Evolutionary conservation across 2,329 filamentous ascomycete genomes (phyloP), one percentile per base, ranked within the genome.

Genomic region (Dissoconium aciculare): DNA sequence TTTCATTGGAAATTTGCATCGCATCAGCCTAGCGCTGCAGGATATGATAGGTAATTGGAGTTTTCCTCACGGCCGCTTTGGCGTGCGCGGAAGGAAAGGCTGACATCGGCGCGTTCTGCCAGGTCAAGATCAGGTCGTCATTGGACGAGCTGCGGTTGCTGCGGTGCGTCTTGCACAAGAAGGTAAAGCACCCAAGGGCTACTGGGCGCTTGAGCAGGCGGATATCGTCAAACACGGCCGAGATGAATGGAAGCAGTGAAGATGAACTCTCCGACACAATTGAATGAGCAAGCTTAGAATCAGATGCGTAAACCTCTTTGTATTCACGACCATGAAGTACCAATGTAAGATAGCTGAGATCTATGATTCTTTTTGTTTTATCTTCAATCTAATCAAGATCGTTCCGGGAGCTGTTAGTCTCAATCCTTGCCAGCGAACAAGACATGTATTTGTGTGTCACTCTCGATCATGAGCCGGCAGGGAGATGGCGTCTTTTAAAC

Each of bases 181-280:
- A 17, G 39, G 39, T 11, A 41, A 39, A 17, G 39, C 39, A 5
- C 39, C 36, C 25, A 32, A 33, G 6, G 37, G 37, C 25, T 41
- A 39, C 14, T 41, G 39, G 39, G 27, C 39, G 3, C 17, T 41
- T 11, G 39, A 37, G 26, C 36, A 41, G 30, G 32, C 39, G 9
- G 39, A 41, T 17, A 35, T 41, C 12, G 28, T 39, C 14, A 33
- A 30, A 11, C 30, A 33, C 17, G 39, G 39, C 5, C 26, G 39
- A 28, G 34, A 36, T 14, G 39, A 41, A 19, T 39, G 39, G 39
- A 39, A 39, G 23, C 34, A 37, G 25, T 41, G 23, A 36, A 14
- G 11, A 23, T 23, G n/a, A n/a, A n/a, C n/a, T n/a, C n/a, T n/a
- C n/a, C n/a, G n/a, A n/a, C n/a, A n/a, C n/a, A n/a, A n/a, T n/a